phyloP scores from a whole-genome alignment of 495 filamentous ascomycete genomes.

The Aspergillus funiculosus region DNA sequence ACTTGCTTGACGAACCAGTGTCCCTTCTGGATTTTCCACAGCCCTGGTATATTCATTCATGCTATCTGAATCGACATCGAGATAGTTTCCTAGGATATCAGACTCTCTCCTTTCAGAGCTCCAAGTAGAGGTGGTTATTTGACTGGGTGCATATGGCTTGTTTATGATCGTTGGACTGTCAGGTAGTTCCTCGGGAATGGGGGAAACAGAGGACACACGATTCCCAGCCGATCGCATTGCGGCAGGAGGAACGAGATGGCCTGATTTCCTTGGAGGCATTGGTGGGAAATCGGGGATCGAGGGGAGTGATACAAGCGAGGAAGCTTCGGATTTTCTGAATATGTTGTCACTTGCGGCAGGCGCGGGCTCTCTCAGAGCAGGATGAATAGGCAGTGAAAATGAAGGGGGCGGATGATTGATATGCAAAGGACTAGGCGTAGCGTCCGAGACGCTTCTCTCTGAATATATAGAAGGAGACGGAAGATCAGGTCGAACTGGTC shows the following conservation, averaged over 20 bases:
- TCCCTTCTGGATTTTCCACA: constrained; percentile 47
- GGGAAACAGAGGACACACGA: constrained; percentile 72
- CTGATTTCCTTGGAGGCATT: constrained; percentile 17
- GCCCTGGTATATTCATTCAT: constrained; percentile 32
- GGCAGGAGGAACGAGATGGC: constrained; percentile 27
- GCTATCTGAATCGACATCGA: constrained; percentile 35
- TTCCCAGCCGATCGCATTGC: constrained; percentile 19
- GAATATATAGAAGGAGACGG: constrained; percentile 40
- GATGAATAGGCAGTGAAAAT: constrained; percentile 42
- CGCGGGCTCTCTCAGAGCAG: constrained; percentile 28
- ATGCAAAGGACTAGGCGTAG: constrained; percentile 40
- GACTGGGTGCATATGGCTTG: constrained; percentile 76
- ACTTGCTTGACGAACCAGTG: constrained; percentile 72
- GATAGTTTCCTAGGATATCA: constrained; percentile 39
- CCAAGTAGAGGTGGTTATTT: constrained; percentile 70
- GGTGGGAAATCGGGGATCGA: constrained; percentile 38
- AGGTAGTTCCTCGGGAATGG: constrained; percentile 77
- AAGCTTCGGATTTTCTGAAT: constrained; percentile 32
- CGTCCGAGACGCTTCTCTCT: constrained; percentile 49
- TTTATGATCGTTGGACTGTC: constrained; percentile 46
- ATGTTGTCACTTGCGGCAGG: constrained; percentile 30
- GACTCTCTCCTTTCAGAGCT: constrained; percentile 48
- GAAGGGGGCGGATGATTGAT: constrained; percentile 44
- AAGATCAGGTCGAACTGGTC: constrained; percentile 56
- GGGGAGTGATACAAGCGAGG: constrained; percentile 39